Base-by-base conservation (phyloP, 345 rosid species). In the Carallia pectinifolia region DNA sequence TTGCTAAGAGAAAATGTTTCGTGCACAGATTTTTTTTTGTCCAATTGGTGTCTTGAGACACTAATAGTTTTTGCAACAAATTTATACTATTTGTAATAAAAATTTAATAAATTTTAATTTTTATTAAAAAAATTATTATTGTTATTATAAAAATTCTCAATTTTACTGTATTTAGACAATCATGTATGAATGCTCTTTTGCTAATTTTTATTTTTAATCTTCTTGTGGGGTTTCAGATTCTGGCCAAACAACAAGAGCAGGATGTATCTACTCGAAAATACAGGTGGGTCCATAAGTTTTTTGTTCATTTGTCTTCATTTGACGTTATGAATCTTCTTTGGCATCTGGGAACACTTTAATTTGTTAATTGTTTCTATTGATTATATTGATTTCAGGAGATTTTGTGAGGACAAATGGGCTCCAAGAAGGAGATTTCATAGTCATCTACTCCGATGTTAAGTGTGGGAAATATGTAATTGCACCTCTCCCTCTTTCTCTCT, bases 201-300 rank as follows among this genome's bases (percentile, higher is more conserved):
- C 23, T 23, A 23, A 23, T 44, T 19, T 10, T 16, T 30, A 31
- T 71, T 15, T 6, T 19, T 23, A 58, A 58, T 61, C 64, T 70
- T 62, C 48, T 71, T 61, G 66, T 70, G 81, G 89, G 75, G 82
- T 79, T 83, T 76, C 88, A 95, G 99, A 73, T 95, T 92, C 88
- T 95, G 99, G 99, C 99, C 99, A 18, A 95, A 95, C 85, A 95
- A 95, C 78, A 95, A 95, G 80, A 95, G 99, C 86, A 95, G 98
- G 89, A 92, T 95, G 98, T 95, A 95, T 79, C 98, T 95, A 72
- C 96, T 95, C 34, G 99, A 95, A 75, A 95, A 95, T 85, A 95
- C 98, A 6, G 98, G 99, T 88, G 65, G 36, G 74, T 48, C 27
- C 52, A 61, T 39, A 6, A 18, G 5, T 31, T 59, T 31, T 23